phyloP scores from a whole-genome alignment of 2,329 filamentous ascomycete genomes.

The Botrytis aclada region DNA sequence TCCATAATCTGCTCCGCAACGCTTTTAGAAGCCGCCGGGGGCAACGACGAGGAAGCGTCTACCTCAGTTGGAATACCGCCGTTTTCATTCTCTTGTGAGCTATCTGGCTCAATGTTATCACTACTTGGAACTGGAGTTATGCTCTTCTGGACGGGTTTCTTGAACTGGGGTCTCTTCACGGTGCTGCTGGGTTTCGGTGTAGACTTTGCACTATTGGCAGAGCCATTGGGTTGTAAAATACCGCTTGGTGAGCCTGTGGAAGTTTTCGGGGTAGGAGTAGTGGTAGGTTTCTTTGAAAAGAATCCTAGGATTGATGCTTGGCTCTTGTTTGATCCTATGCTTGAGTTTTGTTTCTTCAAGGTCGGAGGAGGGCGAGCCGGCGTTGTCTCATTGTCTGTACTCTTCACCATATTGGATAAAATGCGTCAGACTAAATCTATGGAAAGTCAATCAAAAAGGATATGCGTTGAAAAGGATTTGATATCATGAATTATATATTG shows the following conservation, averaged over 20 bases:
- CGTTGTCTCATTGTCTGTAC: slow-evolving; percentile 26
- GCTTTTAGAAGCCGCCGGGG: slow-evolving; percentile 44
- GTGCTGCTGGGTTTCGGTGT: slow-evolving; percentile 34
- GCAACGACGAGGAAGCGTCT: slow-evolving; percentile 48
- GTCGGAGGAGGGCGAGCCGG: slow-evolving; percentile 32
- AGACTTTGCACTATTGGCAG: slow-evolving; percentile 39
- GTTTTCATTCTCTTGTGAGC: slow-evolving; percentile 64
- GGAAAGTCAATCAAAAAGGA: neutral
- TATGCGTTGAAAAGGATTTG: neutral
- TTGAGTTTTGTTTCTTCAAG: slow-evolving; percentile 37
- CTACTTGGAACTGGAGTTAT: slow-evolving; percentile 79
- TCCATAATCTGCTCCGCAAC: slow-evolving; percentile 43
- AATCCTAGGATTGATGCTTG: slow-evolving; percentile 76
- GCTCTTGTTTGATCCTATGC: slow-evolving; percentile 47
- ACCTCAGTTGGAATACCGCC: slow-evolving; percentile 43
- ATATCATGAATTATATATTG: neutral
- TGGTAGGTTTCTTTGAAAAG: slow-evolving; percentile 60
- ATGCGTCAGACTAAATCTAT: neutral
- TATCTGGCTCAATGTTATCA: slow-evolving; percentile 64
- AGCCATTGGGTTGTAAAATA: slow-evolving; percentile 36
- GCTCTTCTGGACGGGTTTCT: slow-evolving; percentile 37
- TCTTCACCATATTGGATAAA: slow-evolving; percentile 26
- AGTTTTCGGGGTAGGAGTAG: slow-evolving; percentile 35
- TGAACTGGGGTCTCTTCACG: slow-evolving; percentile 44
- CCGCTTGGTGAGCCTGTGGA: slow-evolving; percentile 26